phyloP scores from a whole-genome alignment of 345 rosid genomes.

The Citrus sinensis region DNA sequence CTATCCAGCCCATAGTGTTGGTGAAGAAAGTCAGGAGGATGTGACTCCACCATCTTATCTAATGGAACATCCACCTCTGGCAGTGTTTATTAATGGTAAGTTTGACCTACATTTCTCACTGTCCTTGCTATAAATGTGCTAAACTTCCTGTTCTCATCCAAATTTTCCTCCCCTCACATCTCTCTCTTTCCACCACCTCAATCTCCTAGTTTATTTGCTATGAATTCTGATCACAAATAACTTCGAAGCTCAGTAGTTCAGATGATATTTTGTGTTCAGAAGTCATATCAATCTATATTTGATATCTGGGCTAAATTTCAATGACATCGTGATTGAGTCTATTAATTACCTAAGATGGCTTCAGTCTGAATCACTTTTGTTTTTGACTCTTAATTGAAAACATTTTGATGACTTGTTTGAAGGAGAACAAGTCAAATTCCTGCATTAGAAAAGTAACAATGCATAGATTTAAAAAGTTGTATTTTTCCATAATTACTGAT shows the following conservation, averaged over 20 bases:
- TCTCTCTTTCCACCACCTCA: too few relatives aligned
- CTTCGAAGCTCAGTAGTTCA: neutral
- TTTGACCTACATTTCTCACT: slow-evolving; percentile 4
- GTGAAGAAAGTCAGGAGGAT: slow-evolving; percentile 77
- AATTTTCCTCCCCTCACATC: neutral
- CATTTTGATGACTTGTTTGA: neutral
- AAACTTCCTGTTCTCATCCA: neutral
- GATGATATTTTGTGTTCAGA: neutral
- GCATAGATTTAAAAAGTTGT: neutral
- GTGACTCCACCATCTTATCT: slow-evolving; percentile 89
- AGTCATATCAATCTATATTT: neutral
- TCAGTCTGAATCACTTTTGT: neutral
- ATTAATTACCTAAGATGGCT: neutral
- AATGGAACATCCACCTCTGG: slow-evolving; percentile 99
- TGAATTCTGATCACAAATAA: neutral
- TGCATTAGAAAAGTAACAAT: neutral
- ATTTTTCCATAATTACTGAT: neutral
- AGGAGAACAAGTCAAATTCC: neutral
- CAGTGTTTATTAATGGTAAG: slow-evolving; percentile 88
- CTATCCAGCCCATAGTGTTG: slow-evolving; percentile 53
- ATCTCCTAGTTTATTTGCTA: neutral
- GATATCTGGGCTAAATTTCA: neutral
- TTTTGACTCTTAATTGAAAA: neutral
- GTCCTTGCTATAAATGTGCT: neutral
- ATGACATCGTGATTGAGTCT: neutral